Conservation (phyloP, 2,329 filamentous ascomycete genomes). For the Cadophora sp. region DNA sequence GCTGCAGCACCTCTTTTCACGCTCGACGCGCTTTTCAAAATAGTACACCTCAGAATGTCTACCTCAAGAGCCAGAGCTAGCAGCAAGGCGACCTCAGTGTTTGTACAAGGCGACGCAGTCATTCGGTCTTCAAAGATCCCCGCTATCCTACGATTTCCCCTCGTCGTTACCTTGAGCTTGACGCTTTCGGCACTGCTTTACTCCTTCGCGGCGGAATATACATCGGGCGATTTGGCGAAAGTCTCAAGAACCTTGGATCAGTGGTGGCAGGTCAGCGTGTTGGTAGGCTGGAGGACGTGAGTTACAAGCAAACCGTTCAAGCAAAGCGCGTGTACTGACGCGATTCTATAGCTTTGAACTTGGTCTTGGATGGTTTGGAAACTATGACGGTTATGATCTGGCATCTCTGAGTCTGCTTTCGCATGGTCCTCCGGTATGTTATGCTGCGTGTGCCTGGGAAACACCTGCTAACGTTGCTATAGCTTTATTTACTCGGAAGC, state of each 20-base stretch:
- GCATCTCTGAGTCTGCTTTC: conserved; percentile 71
- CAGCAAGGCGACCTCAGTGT: conserved; percentile 22
- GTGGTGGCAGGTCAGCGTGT: conserved; percentile 63
- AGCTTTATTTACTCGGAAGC: conserved; percentile 76
- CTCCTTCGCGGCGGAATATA: conserved; percentile 60
- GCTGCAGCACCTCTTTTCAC: background rate
- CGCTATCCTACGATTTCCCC: conserved; percentile 55
- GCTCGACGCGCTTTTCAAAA: background rate
- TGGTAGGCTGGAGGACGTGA: conserved; percentile 62
- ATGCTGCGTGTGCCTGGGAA: background rate
- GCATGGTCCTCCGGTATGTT: conserved; percentile 72
- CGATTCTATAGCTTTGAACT: conserved; percentile 67
- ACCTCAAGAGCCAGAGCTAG: conserved; percentile 15
- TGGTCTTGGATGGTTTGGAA: conserved; percentile 73
- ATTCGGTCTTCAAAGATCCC: conserved; percentile 47
- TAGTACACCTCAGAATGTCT: conserved; percentile 10
- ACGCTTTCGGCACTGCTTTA: conserved; percentile 69
- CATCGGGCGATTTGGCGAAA: conserved; percentile 66
- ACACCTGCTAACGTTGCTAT: conserved; percentile 22
- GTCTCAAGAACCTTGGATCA: conserved; percentile 70
- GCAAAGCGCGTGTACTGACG: conserved; percentile 23
- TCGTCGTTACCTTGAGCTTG: conserved; percentile 62
- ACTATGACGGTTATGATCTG: conserved; percentile 77
- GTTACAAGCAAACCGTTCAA: conserved; percentile 42
- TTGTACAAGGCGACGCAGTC: conserved; percentile 28